Percentiles rank a stretch among this genome's conserved stretches.
Conservation (phyloP, 805 yeast genomes). For the Alloascoidea africana region DNA sequence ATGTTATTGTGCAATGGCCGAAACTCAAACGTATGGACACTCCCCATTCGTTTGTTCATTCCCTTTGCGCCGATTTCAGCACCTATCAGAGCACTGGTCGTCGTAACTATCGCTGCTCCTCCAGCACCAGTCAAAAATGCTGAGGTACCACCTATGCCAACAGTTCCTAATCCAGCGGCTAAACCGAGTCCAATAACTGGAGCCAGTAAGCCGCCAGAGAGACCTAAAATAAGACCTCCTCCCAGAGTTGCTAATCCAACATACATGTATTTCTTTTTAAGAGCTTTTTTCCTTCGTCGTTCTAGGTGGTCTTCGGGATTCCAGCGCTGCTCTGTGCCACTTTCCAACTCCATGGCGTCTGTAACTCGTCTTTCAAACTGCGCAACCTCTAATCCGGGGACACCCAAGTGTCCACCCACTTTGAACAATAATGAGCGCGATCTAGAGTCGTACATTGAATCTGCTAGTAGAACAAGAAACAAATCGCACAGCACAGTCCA, state of each 20-base stretch:
- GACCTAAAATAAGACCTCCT: constrained; percentile 86
- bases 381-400: constrained; percentile 50
- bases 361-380: constrained; percentile 88
- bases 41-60: constrained; percentile 77
- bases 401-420: constrained; percentile 49
- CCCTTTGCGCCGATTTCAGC: constrained; percentile 79
- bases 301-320: constrained; percentile 56
- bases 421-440: constrained; percentile 64
- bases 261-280: constrained; percentile 58
- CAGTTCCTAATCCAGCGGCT: constrained; percentile 92
- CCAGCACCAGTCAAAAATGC: constrained; percentile 94
- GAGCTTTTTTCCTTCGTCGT: constrained; percentile 50
- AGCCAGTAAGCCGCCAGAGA: constrained; percentile 89
- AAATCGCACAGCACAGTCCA: constrained; percentile 94
- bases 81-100: constrained; percentile 84
- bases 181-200: constrained; percentile 98
- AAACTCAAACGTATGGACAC: constrained; percentile 87
- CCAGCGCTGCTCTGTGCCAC: constrained; percentile 63
- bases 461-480: constrained; percentile 64
- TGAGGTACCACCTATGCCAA: constrained; percentile 88
- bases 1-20: constrained; percentile 85
- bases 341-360: constrained; percentile 81
- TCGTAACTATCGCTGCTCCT: constrained; percentile 87
- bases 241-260: constrained; percentile 94
- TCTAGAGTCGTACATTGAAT: constrained; percentile 79